These are phyloP conservation scores for Phytopythium vexans DNA, from an alignment of 352 stramenopile genomes.

Conservation along the genomic window DNA sequence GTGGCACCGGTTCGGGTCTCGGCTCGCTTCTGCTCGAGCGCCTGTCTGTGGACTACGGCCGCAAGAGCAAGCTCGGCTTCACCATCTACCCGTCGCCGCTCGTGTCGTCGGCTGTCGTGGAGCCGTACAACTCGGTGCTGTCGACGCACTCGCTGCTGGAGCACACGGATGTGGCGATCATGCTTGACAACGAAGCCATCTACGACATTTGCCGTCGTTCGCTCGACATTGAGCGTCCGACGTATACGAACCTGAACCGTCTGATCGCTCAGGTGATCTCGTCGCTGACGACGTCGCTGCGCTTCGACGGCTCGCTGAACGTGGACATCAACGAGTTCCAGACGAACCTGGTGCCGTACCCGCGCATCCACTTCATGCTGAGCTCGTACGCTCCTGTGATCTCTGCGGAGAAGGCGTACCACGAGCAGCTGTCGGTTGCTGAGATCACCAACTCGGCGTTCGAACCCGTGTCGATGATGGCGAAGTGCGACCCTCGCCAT, in stretches of 20 bases:
- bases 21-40: slow-evolving; percentile 95
- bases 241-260: slow-evolving; percentile 97
- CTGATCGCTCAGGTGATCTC: slow-evolving; percentile 97
- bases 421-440: slow-evolving; percentile 96
- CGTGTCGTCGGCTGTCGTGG: slow-evolving; percentile 96
- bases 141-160: slow-evolving; percentile 95
- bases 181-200: too few relatives aligned
- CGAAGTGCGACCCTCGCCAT: slow-evolving; percentile 98
- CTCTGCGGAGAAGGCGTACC: slow-evolving; percentile 96
- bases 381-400: slow-evolving; percentile 98
- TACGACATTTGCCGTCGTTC: slow-evolving; percentile 97
- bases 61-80: slow-evolving; percentile 98
- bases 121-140: slow-evolving; percentile 98
- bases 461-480: slow-evolving; percentile 98
- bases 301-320: slow-evolving; percentile 96
- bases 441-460: slow-evolving; percentile 99
- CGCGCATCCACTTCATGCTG: slow-evolving; percentile 99
- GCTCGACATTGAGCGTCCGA: slow-evolving; percentile 94
- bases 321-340: slow-evolving; percentile 99
- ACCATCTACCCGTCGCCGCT: slow-evolving; percentile 96
- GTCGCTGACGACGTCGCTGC: slow-evolving; percentile 94
- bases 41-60: slow-evolving; percentile 96
- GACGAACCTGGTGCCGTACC: slow-evolving; percentile 99
- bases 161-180: slow-evolving; percentile 96
- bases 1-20: slow-evolving; percentile 96